Evolutionary conservation across 306 rosid genomes (phyloP).

Genomic region (Castanospermum australe): DNA sequence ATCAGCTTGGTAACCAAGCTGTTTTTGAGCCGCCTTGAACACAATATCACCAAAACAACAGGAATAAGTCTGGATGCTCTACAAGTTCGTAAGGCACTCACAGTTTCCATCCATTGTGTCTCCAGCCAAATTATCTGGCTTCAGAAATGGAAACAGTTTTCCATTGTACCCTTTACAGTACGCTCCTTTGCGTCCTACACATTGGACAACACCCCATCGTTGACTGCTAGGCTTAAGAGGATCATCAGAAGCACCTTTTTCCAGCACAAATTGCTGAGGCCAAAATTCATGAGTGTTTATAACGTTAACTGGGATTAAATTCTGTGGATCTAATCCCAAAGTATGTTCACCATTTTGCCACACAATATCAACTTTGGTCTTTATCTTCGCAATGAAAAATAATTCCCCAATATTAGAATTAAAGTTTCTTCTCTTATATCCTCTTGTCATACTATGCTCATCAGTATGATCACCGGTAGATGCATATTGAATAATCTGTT

Average conservation of each 20-base stretch:
- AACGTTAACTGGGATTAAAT: conserved; percentile 63
- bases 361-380: conserved; percentile 68
- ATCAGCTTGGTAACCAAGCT: conserved; percentile 49
- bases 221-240: conserved; percentile 43
- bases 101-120: conserved; percentile 55
- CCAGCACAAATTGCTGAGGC: conserved; percentile 89
- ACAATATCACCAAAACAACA: conserved; percentile 84
- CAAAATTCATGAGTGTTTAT: conserved; percentile 82
- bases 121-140: conserved; percentile 42
- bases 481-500: conserved; percentile 34
- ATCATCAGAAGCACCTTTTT: conserved; percentile 75
- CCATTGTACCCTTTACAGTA: conserved; percentile 85
- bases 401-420: conserved; percentile 50
- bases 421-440: conserved; percentile 36
- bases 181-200: conserved; percentile 82
- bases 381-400: conserved; percentile 72
- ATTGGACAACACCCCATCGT: conserved; percentile 87
- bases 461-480: conserved; percentile 31
- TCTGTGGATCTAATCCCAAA: conserved; percentile 62
- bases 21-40: conserved; percentile 60
- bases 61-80: conserved; percentile 87
- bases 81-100: conserved; percentile 90
- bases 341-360: conserved; percentile 87
- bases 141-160: conserved; percentile 35
- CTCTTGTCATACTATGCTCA: conserved; percentile 45